Evolutionary conservation across 495 filamentous ascomycete genomes (phyloP), one percentile per base, ranked within the genome.

Genomic region (Collariella sp.): DNA sequence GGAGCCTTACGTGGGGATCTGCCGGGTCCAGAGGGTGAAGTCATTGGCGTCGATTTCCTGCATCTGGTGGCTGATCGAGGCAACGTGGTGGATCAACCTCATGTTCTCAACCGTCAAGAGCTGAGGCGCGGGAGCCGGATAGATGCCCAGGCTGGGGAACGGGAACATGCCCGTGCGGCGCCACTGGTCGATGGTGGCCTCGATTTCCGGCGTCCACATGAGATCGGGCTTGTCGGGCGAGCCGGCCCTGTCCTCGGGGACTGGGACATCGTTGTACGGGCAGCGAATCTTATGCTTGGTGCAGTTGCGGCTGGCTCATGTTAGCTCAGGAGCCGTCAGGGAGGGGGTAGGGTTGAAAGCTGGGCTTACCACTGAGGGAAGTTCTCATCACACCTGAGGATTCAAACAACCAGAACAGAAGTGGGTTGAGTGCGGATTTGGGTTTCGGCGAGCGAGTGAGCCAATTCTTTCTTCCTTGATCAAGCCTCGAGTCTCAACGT

Each of bases 221-320:
- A 93, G 80, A 72, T 91, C 83, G 26, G 86, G 80, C 62, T 82
- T 83, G 63, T 86, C 83, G 46, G 85, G 83, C 58, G 81, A 79
- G 24, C 74, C 69, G 29, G 83, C 76, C 54, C 83, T 72, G 51
- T 87, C 84, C 48, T 84, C 81, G 59, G 83, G 76, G 22, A 79
- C 73, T 26, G 81, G 74, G 53, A 81, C 79, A 63, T 96, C 89
- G 79, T 94, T 91, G 70, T 97, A 98, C 61, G 95, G 91, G 71
- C 93, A 98, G 65, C 90, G 84, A 61, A 94, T 91, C 74, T 95
- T 95, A 70, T 98, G 93, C 69, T 97, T 97, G 50, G 91, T 96
- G 72, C 93, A 98, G 71, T 97, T 97, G 57, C 88, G 88, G 73
- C 91, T 97, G 61, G 12, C 1, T 44, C 36, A 35, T 33, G 61